Evolutionary conservation across 177 flowering plant species (phyloP).

Genomic region (Vitis hybrid): DNA sequence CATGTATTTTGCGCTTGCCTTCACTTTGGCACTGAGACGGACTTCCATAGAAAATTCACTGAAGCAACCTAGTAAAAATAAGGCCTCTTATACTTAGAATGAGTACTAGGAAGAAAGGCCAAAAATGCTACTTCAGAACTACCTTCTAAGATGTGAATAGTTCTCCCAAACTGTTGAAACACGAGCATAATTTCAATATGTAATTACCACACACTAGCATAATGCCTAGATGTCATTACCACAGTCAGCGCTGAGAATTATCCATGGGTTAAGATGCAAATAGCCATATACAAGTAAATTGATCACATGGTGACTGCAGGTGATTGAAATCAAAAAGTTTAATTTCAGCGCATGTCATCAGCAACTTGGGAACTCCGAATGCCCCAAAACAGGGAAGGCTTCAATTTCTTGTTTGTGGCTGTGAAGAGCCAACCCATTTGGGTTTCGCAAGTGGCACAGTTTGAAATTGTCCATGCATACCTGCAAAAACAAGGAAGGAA

Average conservation of each 20-base stretch:
- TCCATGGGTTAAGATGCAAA: background rate
- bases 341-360: constrained; percentile 41
- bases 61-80: no score
- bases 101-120: no score
- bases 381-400: constrained; percentile 85
- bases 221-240: background rate
- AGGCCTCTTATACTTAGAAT: no score
- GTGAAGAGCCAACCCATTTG: constrained; percentile 89
- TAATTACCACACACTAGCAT: no score
- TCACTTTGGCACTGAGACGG: no score
- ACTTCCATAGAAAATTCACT: no score
- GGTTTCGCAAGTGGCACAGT: constrained; percentile 65
- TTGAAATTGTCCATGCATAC: constrained; percentile 81
- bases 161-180: background rate
- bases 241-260: background rate
- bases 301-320: no score
- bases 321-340: background rate
- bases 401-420: constrained; percentile 57
- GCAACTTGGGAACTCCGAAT: constrained; percentile 72
- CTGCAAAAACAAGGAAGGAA: constrained; percentile 36
- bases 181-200: background rate
- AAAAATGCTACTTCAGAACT: no score
- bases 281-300: background rate
- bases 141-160: no score
- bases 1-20: no score